Evolutionary conservation across 345 rosid genomes (phyloP).

Genomic region (Trapa incisa): DNA sequence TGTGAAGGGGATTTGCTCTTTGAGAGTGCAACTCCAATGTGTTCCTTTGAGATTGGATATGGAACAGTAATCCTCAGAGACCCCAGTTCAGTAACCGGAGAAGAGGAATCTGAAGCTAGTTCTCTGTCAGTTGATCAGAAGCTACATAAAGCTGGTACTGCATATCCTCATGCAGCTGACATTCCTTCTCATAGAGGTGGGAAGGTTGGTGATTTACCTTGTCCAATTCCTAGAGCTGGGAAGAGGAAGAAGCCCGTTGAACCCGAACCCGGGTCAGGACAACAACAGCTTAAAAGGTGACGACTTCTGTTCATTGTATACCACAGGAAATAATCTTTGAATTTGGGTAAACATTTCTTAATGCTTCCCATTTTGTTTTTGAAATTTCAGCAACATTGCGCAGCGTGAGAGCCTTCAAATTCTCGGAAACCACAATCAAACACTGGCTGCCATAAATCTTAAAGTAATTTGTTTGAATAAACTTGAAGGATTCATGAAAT

Average conservation of each 20-base stretch:
- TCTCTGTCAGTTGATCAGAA: conserved; percentile 81
- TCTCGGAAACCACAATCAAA: conserved; percentile 46
- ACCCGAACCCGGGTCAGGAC: conserved; percentile 37
- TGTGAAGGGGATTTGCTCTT: conserved; percentile 91
- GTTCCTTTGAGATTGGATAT: conserved; percentile 95
- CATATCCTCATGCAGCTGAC: conserved; percentile 41
- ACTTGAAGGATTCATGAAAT: not conserved
- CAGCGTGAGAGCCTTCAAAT: conserved; percentile 44
- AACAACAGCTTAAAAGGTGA: conserved; percentile 56
- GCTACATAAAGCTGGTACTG: conserved; percentile 36
- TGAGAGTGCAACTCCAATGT: conserved; percentile 83
- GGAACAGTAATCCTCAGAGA: conserved; percentile 90
- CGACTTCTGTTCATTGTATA: not conserved
- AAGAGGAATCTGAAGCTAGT: conserved; percentile 97
- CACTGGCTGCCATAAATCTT: conserved; percentile 50
- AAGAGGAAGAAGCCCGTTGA: conserved; percentile 24
- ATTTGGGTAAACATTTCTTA: not conserved
- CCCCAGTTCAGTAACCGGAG: conserved; percentile 73
- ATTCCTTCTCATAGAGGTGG: conserved; percentile 28
- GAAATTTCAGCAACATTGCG: conserved; percentile 53
- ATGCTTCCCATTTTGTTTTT: conserved; percentile 8
- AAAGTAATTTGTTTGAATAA: conserved; percentile 33
- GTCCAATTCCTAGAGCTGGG: conserved; percentile 16
- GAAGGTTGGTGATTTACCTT: conserved; percentile 20
- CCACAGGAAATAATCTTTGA: not conserved